These are phyloP conservation scores for Colletotrichum sp. DNA, from an alignment of 2,329 filamentous ascomycete species.

Conservation along the genomic window DNA sequence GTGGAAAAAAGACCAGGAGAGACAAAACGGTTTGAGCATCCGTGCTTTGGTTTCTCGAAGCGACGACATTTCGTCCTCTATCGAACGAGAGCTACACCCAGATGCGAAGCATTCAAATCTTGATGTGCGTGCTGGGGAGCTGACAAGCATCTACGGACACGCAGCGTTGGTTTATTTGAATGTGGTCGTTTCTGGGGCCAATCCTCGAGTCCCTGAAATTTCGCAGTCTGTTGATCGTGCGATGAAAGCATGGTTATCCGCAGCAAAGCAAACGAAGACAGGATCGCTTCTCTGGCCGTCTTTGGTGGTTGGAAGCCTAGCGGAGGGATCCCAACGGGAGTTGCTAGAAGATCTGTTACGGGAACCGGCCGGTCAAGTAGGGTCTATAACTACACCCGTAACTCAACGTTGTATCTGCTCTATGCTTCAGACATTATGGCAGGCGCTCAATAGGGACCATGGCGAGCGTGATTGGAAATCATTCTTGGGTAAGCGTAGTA, in stretches of 20 bases:
- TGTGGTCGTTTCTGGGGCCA: neutral
- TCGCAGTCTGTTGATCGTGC: neutral
- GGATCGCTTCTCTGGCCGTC: neutral
- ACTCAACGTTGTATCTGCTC: neutral
- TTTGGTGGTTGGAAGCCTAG: neutral
- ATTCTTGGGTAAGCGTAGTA: neutral
- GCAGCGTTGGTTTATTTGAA: neutral
- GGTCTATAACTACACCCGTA: neutral
- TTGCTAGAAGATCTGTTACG: neutral
- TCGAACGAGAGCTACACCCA: neutral
- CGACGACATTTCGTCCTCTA: neutral
- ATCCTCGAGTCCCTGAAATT: neutral
- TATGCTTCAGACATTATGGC: neutral
- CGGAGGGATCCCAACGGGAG: neutral
- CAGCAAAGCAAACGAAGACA: neutral
- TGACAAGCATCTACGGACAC: neutral
- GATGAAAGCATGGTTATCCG: neutral
- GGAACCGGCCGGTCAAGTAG: neutral
- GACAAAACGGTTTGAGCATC: neutral
- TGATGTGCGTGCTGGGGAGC: neutral
- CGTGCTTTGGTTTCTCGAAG: neutral
- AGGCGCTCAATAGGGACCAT: neutral
- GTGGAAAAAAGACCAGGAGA: neutral
- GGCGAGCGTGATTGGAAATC: neutral
- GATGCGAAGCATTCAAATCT: neutral